A percentile compares a stretch with the other conserved stretches of the same genome.
These are phyloP conservation scores for Cyathus striatus DNA, from an alignment of 768 basidiomycete genomes.

Conservation along the genomic window DNA sequence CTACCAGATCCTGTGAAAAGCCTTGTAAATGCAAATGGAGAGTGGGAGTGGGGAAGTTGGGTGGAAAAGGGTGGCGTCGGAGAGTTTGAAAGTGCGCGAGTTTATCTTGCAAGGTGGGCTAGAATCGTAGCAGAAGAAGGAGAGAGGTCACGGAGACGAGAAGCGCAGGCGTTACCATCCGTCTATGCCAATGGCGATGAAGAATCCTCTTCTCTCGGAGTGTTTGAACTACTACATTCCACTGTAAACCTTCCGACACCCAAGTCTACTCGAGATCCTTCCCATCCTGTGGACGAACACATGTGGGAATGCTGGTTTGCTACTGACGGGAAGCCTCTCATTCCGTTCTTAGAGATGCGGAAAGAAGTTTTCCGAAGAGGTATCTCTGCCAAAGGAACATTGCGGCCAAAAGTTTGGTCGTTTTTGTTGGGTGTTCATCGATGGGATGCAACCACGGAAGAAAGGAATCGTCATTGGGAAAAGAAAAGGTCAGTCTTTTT, in stretches of 20 bases:
- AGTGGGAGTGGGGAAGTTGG: conserved; percentile 92
- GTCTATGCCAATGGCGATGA: conserved; percentile 42
- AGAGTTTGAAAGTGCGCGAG: conserved; percentile 93
- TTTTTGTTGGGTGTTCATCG: conserved; percentile 80
- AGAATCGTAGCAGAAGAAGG: conserved; percentile 97
- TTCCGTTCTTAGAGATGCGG: conserved; percentile 65
- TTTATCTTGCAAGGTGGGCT: conserved; percentile 97
- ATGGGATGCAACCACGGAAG: conserved; percentile 67
- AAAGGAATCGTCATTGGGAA: conserved; percentile 59
- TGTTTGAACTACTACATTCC: conserved; percentile 82
- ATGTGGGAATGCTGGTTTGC: conserved; percentile 80
- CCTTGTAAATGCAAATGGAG: conserved; percentile 85
- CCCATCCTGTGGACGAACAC: conserved; percentile 67
- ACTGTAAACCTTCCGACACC: conserved; percentile 79
- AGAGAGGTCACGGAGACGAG: conserved; percentile 78
- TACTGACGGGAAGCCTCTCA: conserved; percentile 59
- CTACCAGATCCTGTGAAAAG: conserved; percentile 91
- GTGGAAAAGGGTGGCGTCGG: conserved; percentile 90
- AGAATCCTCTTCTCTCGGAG: conserved; percentile 72
- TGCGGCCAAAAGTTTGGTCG: conserved; percentile 84
- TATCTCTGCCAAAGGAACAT: conserved; percentile 41
- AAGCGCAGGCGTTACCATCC: conserved; percentile 65
- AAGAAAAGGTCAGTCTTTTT: conserved; percentile 46
- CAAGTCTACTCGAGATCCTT: conserved; percentile 75
- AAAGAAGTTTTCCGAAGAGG: conserved; percentile 79